phyloP scores from a whole-genome alignment of 352 stramenopile species.

The Pythium dissimile region DNA sequence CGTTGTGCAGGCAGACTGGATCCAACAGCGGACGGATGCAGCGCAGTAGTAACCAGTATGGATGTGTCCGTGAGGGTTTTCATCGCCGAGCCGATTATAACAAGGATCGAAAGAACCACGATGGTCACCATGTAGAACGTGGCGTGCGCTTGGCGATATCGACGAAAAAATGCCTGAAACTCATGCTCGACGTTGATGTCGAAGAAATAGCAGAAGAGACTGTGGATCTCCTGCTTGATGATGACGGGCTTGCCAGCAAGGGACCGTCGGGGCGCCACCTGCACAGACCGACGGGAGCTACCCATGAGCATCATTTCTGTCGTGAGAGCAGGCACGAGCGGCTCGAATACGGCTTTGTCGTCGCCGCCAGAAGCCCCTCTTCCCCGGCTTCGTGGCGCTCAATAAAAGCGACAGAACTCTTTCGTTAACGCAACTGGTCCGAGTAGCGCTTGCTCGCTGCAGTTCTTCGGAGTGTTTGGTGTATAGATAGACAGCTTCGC shows the following conservation, averaged over 20 bases:
- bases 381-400: no score
- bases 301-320: slow-evolving; percentile 1
- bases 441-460: no score
- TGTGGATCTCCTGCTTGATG: slow-evolving; percentile 41
- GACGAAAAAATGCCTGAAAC: slow-evolving; percentile 56
- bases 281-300: slow-evolving; percentile 28
- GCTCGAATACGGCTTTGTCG: no score
- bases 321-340: not conserved
- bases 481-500: no score
- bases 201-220: slow-evolving; percentile 44
- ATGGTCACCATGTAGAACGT: slow-evolving; percentile 32
- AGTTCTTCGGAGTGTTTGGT: no score
- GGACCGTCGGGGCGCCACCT: slow-evolving; percentile 28
- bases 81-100: not conserved
- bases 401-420: no score
- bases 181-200: slow-evolving; percentile 53
- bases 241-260: slow-evolving; percentile 25
- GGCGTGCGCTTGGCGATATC: slow-evolving; percentile 35
- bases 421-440: no score
- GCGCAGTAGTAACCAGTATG: not conserved
- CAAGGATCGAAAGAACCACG: slow-evolving; percentile 19
- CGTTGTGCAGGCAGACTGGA: not conserved
- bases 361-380: no score
- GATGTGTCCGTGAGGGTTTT: slow-evolving; percentile 2
- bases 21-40: not conserved